Evolutionary conservation across 176 grass and related monocot genomes (phyloP).

Genomic region (Eleusine indica): DNA sequence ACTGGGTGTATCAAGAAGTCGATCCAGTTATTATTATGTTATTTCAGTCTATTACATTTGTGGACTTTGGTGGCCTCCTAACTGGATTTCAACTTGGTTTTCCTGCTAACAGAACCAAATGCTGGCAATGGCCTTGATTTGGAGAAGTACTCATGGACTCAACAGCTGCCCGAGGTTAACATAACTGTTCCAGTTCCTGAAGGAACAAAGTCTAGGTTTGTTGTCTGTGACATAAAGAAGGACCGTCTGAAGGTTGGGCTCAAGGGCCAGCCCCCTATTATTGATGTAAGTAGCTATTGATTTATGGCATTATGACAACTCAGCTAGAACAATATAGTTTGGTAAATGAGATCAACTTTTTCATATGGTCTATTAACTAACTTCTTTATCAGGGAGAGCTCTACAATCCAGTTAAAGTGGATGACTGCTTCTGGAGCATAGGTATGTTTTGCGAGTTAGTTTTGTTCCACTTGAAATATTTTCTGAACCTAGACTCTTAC

Average conservation of each 20-base stretch:
- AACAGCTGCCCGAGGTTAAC: conserved; percentile 83
- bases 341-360: not conserved
- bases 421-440: conserved; percentile 98
- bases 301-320: not conserved
- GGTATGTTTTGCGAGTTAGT: conserved; percentile 43
- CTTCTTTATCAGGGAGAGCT: conserved; percentile 73
- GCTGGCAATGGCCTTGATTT: conserved; percentile 94
- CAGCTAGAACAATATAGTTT: not conserved
- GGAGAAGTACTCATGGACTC: conserved; percentile 96
- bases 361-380: not conserved
- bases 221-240: conserved; percentile 88
- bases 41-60: not conserved
- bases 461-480: not conserved
- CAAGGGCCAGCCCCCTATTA: conserved; percentile 83
- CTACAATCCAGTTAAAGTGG: conserved; percentile 69
- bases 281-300: conserved; percentile 68
- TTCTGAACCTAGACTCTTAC: not conserved
- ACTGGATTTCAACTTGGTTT: not conserved
- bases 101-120: conserved; percentile 69
- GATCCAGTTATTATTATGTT: not conserved
- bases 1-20: not conserved
- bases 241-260: conserved; percentile 82
- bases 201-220: conserved; percentile 92
- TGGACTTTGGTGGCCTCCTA: not conserved
- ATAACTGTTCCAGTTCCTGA: conserved; percentile 73